Evolutionary conservation across 2,329 filamentous ascomycete species (phyloP).

Genomic region (Coniochaeta sp.): DNA sequence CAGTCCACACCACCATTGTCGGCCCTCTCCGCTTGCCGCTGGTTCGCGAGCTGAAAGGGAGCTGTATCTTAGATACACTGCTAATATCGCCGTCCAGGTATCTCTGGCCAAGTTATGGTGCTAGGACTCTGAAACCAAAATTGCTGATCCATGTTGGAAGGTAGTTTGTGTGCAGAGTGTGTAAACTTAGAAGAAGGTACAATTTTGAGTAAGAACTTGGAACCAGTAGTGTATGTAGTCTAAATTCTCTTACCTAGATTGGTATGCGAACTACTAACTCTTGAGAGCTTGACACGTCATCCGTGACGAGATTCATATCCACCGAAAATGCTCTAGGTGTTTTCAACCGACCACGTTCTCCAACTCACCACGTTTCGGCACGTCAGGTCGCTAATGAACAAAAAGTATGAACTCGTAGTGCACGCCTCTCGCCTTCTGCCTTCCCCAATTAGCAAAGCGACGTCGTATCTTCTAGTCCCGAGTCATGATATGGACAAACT

Average conservation of each 20-base stretch:
- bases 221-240: too few relatives aligned
- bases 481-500: constrained; percentile 3
- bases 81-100: not conserved
- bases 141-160: too few relatives aligned
- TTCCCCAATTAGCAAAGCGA: not conserved
- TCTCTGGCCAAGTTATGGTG: too few relatives aligned
- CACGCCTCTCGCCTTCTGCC: not conserved
- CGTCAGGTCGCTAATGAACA: not conserved
- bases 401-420: not conserved
- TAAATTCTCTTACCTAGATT: too few relatives aligned
- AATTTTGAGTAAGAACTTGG: too few relatives aligned
- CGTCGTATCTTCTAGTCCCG: not conserved
- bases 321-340: too few relatives aligned
- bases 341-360: not conserved
- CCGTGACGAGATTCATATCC: too few relatives aligned
- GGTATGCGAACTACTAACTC: too few relatives aligned
- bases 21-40: not conserved
- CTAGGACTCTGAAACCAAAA: too few relatives aligned
- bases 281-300: too few relatives aligned
- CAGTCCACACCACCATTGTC: not conserved
- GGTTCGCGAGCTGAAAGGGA: not conserved
- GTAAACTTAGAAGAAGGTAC: too few relatives aligned
- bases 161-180: too few relatives aligned
- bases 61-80: not conserved
- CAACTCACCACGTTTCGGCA: not conserved